Conservation (phyloP, 1,139 yeast genomes). For the Debaryomycetaceae sp. region DNA sequence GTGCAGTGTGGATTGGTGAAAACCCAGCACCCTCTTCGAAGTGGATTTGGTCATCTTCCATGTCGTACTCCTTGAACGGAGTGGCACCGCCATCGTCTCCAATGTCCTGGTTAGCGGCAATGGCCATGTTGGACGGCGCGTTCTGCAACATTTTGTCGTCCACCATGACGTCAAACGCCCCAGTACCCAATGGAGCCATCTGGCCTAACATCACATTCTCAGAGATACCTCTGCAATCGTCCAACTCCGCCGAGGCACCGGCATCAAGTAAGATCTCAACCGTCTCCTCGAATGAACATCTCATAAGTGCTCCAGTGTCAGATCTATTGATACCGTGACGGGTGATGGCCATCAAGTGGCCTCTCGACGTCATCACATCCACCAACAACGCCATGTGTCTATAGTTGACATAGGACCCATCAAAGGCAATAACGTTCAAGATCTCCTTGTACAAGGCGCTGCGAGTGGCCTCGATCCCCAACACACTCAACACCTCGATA, state of each 20-base stretch:
- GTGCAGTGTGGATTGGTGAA: constrained; percentile 91
- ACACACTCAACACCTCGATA: constrained; percentile 88
- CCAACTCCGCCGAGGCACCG: constrained; percentile 95
- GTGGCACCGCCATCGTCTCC: constrained; percentile 83
- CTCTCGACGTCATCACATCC: constrained; percentile 98
- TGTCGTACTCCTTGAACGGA: constrained; percentile 81
- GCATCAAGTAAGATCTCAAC: constrained; percentile 97
- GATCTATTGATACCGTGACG: constrained; percentile 99
- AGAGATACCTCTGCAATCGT: constrained; percentile 97
- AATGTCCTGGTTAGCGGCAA: constrained; percentile 34
- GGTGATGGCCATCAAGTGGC: constrained; percentile 97
- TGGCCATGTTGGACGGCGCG: constrained; percentile 52
- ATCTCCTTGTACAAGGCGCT: constrained; percentile 91
- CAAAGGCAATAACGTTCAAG: constrained; percentile 95
- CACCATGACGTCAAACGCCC: constrained; percentile 93
- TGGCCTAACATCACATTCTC: constrained; percentile 98
- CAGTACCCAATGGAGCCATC: constrained; percentile 98
- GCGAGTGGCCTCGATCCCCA: constrained; percentile 98
- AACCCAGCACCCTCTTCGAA: constrained; percentile 84
- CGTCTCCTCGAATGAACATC: constrained; percentile 98
- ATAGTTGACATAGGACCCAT: constrained; percentile 98
- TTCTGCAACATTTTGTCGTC: constrained; percentile 83
- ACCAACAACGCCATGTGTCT: constrained; percentile 97
- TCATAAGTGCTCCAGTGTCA: constrained; percentile 98
- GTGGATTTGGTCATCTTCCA: constrained; percentile 71